Conservation (phyloP, 441 rosid species). For the Hypseocharis bilobata region DNA sequence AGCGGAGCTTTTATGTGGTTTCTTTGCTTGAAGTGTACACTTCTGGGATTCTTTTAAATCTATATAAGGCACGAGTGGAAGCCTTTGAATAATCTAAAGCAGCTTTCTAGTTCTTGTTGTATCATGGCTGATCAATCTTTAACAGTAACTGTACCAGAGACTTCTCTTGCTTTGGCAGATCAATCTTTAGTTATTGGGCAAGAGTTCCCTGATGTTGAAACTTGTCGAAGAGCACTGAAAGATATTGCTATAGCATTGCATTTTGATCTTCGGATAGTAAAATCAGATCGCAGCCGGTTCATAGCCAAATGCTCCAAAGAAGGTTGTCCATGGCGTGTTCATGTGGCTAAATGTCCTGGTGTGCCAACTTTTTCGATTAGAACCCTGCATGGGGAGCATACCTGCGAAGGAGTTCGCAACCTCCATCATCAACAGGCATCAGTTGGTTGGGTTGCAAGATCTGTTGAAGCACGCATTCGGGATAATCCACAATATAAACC, state of each 20-base stretch:
- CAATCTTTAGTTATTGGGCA: constrained; percentile 59
- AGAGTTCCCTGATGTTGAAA: constrained; percentile 87
- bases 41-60: constrained; percentile 11
- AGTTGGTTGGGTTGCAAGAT: constrained; percentile 89
- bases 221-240: constrained; percentile 84
- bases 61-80: constrained; percentile 21
- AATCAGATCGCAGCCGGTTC: constrained; percentile 86
- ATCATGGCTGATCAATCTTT: constrained; percentile 56
- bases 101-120: constrained; percentile 20
- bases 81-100: constrained; percentile 17
- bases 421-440: constrained; percentile 63
- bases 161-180: constrained; percentile 40
- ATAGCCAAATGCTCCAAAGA: constrained; percentile 90
- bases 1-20: constrained; percentile 16
- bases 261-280: constrained; percentile 86
- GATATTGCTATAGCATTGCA: constrained; percentile 91
- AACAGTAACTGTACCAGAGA: constrained; percentile 33
- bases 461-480: constrained; percentile 75
- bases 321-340: constrained; percentile 96
- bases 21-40: constrained; percentile 7
- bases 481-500: constrained; percentile 93
- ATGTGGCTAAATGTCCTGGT: constrained; percentile 26
- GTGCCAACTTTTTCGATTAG: constrained; percentile 87
- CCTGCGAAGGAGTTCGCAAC: constrained; percentile 84
- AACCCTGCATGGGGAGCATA: constrained; percentile 69